Conservation (phyloP, 345 rosid species). For the Cochlearia excelsa region DNA sequence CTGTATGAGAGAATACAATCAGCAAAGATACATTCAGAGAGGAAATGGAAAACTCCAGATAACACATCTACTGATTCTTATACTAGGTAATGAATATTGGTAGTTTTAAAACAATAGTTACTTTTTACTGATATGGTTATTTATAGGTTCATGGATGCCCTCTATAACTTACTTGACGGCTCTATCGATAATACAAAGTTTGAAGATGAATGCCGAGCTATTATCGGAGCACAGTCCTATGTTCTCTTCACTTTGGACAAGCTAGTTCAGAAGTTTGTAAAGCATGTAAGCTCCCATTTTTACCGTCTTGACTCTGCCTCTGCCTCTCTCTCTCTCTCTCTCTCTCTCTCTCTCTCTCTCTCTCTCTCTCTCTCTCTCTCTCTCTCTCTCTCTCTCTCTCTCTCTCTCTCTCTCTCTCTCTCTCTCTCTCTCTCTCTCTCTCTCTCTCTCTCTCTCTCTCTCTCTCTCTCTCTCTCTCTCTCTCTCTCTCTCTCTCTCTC, state of each 20-base stretch:
- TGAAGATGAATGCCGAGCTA: slow-evolving; percentile 97
- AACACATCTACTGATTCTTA: slow-evolving; percentile 71
- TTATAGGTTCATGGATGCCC: slow-evolving; percentile 82
- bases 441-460: neutral
- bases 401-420: neutral
- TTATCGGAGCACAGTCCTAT: slow-evolving; percentile 94
- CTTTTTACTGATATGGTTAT: slow-evolving; percentile 6
- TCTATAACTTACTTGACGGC: slow-evolving; percentile 87
- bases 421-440: neutral
- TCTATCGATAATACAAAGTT: slow-evolving; percentile 89
- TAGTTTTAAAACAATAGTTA: slow-evolving; percentile 14
- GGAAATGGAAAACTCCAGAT: slow-evolving; percentile 86
- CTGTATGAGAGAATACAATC: slow-evolving; percentile 89
- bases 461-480: neutral
- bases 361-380: neutral
- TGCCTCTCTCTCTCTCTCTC: neutral
- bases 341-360: neutral
- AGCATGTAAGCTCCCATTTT: slow-evolving; percentile 56
- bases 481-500: neutral
- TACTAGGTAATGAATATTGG: slow-evolving; percentile 51
- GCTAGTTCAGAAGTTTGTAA: slow-evolving; percentile 82
- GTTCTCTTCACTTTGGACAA: slow-evolving; percentile 93
- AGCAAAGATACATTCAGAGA: slow-evolving; percentile 88
- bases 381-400: neutral
- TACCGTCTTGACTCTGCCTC: slow-evolving; percentile 2